Percentiles rank a stretch among this genome's conserved stretches.
phyloP scores from a whole-genome alignment of 2,329 filamentous ascomycete species.

The Pseudogymnoascus sp. region DNA sequence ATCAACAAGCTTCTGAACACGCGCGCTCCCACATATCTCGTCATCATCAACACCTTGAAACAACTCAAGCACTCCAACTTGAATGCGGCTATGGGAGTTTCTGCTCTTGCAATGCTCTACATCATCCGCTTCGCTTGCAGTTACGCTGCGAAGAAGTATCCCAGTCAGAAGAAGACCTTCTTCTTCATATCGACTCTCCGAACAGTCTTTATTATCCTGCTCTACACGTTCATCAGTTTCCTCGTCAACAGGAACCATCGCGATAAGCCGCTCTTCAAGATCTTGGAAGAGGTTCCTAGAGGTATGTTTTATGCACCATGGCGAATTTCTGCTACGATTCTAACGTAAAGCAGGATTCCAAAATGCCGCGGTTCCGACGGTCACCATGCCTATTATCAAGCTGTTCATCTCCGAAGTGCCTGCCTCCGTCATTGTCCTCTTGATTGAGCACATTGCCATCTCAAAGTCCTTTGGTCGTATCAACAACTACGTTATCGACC shows the following conservation, averaged over 20 bases:
- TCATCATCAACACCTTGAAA: conserved; percentile 77
- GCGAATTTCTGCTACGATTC: neutral
- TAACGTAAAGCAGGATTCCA: conserved; percentile 57
- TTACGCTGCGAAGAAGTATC: conserved; percentile 58
- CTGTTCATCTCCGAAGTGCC: conserved; percentile 68
- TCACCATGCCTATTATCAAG: conserved; percentile 59
- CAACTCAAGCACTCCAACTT: conserved; percentile 56
- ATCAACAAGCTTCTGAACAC: conserved; percentile 54
- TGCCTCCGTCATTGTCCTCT: conserved; percentile 80
- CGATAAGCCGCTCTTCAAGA: conserved; percentile 58
- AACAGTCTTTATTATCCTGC: conserved; percentile 81
- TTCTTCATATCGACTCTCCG: conserved; percentile 91
- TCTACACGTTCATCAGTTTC: conserved; percentile 89
- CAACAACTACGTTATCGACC: conserved; percentile 94
- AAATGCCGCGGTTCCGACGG: conserved; percentile 62
- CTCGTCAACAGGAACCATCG: conserved; percentile 65
- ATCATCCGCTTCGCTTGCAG: conserved; percentile 60
- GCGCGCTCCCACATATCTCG: conserved; percentile 68
- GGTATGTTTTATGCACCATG: conserved; percentile 34
- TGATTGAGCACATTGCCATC: conserved; percentile 96
- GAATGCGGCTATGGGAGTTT: conserved; percentile 86
- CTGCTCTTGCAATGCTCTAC: conserved; percentile 71
- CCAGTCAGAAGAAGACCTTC: conserved; percentile 61
- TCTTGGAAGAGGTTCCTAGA: conserved; percentile 70
- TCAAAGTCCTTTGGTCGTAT: conserved; percentile 93